Percentiles rank a stretch among this genome's conserved stretches.
phyloP scores from a whole-genome alignment of 2,329 filamentous ascomycete species.

The Aureobasidium lini region DNA sequence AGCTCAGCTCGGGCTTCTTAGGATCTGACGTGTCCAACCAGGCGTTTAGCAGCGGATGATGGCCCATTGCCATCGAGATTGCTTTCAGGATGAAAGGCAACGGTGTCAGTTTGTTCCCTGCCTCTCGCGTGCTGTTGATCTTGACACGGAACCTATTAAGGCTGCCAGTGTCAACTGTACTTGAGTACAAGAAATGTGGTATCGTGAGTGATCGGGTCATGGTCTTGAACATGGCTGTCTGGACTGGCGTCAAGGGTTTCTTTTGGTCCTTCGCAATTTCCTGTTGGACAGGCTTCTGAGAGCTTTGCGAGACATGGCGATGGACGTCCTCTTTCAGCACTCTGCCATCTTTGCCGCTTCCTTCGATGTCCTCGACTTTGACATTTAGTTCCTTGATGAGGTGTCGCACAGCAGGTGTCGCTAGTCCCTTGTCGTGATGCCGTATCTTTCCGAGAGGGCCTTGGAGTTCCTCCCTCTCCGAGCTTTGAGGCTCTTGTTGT shows the following conservation, averaged over 20 bases:
- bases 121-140: constrained; percentile 54
- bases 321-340: constrained; percentile 90
- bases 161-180: constrained; percentile 74
- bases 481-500: not conserved
- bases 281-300: constrained; percentile 25
- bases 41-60: constrained; percentile 82
- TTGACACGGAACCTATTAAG: constrained; percentile 65
- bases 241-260: constrained; percentile 65
- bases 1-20: constrained; percentile 65
- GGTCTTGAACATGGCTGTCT: constrained; percentile 91
- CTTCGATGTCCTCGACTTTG: constrained; percentile 68
- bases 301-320: constrained; percentile 22
- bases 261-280: constrained; percentile 52
- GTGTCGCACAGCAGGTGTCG: constrained; percentile 87
- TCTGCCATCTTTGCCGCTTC: constrained; percentile 83
- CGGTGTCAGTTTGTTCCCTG: constrained; percentile 64
- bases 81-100: constrained; percentile 96
- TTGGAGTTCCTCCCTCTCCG: constrained; percentile 7
- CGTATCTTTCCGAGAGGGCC: constrained; percentile 6
- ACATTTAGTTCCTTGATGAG: constrained; percentile 73
- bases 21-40: constrained; percentile 60
- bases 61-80: constrained; percentile 72
- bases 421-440: constrained; percentile 45
- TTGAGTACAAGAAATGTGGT: constrained; percentile 91
- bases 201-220: constrained; percentile 91